Percentiles rank a stretch among this genome's conserved stretches.
phyloP scores from a whole-genome alignment of 129 eudicot genomes.

The Pittosporum tobira region DNA sequence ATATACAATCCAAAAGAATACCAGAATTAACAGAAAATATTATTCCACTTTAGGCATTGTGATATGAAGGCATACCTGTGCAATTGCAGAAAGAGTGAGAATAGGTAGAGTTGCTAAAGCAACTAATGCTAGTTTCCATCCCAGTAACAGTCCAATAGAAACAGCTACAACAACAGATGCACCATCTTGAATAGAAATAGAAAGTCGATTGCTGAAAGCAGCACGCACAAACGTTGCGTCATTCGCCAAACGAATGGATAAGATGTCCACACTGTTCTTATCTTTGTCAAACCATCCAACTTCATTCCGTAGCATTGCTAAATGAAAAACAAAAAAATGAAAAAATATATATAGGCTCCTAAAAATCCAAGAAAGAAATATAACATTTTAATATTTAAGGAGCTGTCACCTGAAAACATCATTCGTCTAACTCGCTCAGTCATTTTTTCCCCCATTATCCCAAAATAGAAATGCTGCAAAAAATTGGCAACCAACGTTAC shows the following conservation, averaged over 20 bases:
- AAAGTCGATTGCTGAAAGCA: constrained; percentile 46
- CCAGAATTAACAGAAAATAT: too few relatives aligned
- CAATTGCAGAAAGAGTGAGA: constrained; percentile 34
- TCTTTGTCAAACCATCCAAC: constrained; percentile 66
- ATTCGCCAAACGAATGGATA: constrained; percentile 39
- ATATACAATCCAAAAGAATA: neutral
- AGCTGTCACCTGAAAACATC: constrained; percentile 52
- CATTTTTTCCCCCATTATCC: constrained; percentile 63
- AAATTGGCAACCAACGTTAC: constrained; percentile 44
- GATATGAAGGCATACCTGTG: constrained; percentile 34
- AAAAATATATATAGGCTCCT: neutral
- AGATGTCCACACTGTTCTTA: constrained; percentile 32
- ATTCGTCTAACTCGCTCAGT: constrained; percentile 51
- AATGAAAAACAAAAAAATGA: constrained; percentile 1
- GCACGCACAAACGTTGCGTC: constrained; percentile 58
- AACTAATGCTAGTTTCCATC: constrained; percentile 50
- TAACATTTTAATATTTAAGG: neutral
- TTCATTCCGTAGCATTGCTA: constrained; percentile 53
- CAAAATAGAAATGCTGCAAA: constrained; percentile 60
- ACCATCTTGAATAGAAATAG: constrained; percentile 35
- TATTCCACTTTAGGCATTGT: neutral
- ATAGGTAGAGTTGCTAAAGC: constrained; percentile 43
- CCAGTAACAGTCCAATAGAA: constrained; percentile 38
- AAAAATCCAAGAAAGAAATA: neutral
- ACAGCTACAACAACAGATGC: constrained; percentile 46